phyloP scores from a whole-genome alignment of 768 basidiomycete species.

The Rhodotorula diobovata region DNA sequence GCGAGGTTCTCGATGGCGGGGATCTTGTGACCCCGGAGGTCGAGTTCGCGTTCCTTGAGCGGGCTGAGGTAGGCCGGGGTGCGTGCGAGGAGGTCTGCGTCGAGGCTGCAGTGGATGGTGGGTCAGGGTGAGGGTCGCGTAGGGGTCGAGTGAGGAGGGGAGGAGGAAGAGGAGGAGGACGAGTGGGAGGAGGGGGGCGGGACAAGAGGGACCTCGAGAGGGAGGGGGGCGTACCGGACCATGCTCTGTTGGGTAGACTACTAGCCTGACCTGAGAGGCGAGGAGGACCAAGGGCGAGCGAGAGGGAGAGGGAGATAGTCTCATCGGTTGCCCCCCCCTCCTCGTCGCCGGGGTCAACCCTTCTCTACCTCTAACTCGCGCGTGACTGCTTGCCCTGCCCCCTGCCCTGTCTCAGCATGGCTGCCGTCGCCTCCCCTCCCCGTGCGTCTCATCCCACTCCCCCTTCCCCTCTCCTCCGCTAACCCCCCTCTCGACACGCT shows the following conservation, averaged over 20 bases:
- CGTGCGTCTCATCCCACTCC: neutral
- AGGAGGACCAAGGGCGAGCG: too few species aligned
- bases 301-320: too few species aligned
- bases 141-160: constrained; percentile 46
- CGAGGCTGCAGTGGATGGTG: constrained; percentile 70
- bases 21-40: constrained; percentile 89
- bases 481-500: neutral
- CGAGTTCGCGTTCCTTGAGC: constrained; percentile 81
- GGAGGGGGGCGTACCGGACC: neutral
- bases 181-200: neutral
- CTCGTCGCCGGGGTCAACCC: too few species aligned
- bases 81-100: constrained; percentile 84
- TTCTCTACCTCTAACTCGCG: too few species aligned
- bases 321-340: too few species aligned
- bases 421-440: neutral
- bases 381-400: too few species aligned
- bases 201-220: neutral
- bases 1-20: constrained; percentile 94
- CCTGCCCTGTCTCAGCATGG: neutral
- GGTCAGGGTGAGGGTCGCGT: constrained; percentile 50
- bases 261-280: too few species aligned
- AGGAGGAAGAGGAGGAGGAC: neutral
- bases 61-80: constrained; percentile 71
- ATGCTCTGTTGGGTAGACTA: neutral
- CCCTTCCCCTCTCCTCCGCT: neutral